These are phyloP conservation scores for Monosporascus sp. DNA, from an alignment of 2,329 filamentous ascomycete genomes.

Conservation along the genomic window DNA sequence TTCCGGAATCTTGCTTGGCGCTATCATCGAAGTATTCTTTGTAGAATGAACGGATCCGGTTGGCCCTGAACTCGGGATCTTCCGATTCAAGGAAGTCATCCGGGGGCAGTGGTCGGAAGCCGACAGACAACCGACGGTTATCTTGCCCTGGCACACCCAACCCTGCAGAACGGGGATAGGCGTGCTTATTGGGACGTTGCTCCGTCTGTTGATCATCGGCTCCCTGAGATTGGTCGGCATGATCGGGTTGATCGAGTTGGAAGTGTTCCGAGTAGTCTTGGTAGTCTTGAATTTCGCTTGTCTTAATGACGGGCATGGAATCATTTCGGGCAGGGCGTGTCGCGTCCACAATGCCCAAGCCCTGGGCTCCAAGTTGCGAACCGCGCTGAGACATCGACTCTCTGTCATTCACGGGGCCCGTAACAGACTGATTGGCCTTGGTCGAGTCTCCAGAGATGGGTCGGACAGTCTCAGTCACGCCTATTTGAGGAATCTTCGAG, in stretches of 20 bases:
- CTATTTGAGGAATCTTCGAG: slow-evolving; percentile 17
- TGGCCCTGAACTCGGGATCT: slow-evolving; percentile 89
- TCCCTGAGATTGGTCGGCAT: slow-evolving; percentile 24
- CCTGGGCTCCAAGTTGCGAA: slow-evolving; percentile 6
- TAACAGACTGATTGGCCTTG: slow-evolving; percentile 11
- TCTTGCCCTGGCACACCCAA: slow-evolving; percentile 52
- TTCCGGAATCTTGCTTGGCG: slow-evolving; percentile 34
- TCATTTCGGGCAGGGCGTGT: slow-evolving; percentile 28
- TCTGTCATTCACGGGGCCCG: slow-evolving; percentile 12
- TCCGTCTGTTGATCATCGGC: slow-evolving; percentile 11
- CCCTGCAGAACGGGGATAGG: slow-evolving; percentile 24
- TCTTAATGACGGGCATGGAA: slow-evolving; percentile 26
- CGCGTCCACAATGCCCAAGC: slow-evolving; percentile 17
- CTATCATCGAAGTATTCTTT: slow-evolving; percentile 98
- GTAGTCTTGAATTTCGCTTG: slow-evolving; percentile 15
- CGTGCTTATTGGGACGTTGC: slow-evolving; percentile 15
- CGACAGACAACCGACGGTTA: slow-evolving; percentile 58
- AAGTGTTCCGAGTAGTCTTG: slow-evolving; percentile 18
- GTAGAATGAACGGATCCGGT: slow-evolving; percentile 97
- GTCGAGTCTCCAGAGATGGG: slow-evolving; percentile 17
- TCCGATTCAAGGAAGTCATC: slow-evolving; percentile 74
- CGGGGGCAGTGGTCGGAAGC: slow-evolving; percentile 80
- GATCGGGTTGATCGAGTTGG: slow-evolving; percentile 22
- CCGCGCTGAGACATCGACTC: slow-evolving; percentile 14
- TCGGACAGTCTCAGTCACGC: slow-evolving; percentile 12